Evolutionary conservation across 345 rosid species (phyloP).

Genomic region (Hypericum androsaemum): DNA sequence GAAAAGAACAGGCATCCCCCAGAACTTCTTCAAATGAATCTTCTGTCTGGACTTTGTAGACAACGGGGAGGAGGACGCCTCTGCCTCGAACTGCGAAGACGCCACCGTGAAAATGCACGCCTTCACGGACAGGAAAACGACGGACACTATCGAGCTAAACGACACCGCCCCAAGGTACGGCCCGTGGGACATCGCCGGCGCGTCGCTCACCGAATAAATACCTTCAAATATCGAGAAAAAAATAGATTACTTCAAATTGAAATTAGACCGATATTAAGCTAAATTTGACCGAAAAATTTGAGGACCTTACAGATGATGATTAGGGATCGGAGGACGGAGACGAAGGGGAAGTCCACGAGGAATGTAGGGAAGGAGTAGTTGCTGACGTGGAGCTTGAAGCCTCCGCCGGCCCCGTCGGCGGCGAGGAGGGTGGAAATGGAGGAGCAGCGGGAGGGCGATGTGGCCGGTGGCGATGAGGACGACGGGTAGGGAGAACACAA

Average conservation of each 20-base stretch:
- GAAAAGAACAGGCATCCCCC: conserved; percentile 98
- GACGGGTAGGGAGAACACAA: conserved; percentile 70
- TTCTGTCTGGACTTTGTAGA: conserved; percentile 74
- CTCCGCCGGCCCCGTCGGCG: no score
- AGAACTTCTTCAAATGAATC: conserved; percentile 80
- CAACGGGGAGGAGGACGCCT: conserved; percentile 50
- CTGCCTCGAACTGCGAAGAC: conserved; percentile 61
- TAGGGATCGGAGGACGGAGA: no score
- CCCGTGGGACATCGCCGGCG: no score
- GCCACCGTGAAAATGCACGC: conserved; percentile 69
- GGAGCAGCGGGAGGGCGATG: conserved; percentile 49
- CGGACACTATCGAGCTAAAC: conserved; percentile 52
- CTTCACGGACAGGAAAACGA: conserved; percentile 68
- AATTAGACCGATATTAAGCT: neutral
- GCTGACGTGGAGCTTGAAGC: conserved; percentile 47
- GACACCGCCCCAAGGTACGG: no score
- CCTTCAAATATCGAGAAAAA: no score
- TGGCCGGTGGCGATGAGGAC: conserved; percentile 72
- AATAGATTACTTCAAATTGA: neutral
- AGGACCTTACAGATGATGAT: conserved; percentile 46
- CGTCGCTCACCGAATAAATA: no score
- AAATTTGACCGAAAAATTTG: neutral
- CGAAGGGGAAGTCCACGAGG: conserved; percentile 71
- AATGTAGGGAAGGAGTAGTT: conserved; percentile 70
- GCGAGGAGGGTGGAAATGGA: no score